These are phyloP conservation scores for Fusarium sp. DNA, from an alignment of 2,329 filamentous ascomycete species.

Conservation along the genomic window DNA sequence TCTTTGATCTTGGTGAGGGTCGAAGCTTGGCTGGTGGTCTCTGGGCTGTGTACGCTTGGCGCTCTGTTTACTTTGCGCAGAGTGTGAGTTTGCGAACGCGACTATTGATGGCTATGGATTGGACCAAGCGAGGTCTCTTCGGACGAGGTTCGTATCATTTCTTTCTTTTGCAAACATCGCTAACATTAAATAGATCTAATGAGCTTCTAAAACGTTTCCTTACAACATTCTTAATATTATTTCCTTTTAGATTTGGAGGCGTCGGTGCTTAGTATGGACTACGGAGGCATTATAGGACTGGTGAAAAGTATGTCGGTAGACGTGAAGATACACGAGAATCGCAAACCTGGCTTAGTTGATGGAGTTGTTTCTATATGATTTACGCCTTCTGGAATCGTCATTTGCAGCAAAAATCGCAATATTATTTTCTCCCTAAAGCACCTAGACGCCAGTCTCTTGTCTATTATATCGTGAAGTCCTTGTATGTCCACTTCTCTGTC, in stretches of 20 bases:
- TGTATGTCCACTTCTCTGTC: constrained; percentile 98
- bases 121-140: constrained; percentile 96
- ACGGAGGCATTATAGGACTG: constrained; percentile 7
- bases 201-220: constrained; percentile 59
- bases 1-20: constrained; percentile 89
- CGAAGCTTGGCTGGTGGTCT: constrained; percentile 85
- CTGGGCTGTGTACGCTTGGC: constrained; percentile 95
- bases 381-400: neutral
- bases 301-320: constrained; percentile 18
- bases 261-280: constrained; percentile 20
- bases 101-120: constrained; percentile 94
- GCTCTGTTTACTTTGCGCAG: constrained; percentile 96
- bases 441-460: constrained; percentile 25
- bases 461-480: constrained; percentile 76
- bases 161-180: neutral
- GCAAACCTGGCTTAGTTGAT: neutral
- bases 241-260: constrained; percentile 19
- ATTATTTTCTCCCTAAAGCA: constrained; percentile 43
- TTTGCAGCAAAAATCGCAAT: constrained; percentile 28
- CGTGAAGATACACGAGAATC: neutral
- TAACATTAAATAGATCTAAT: constrained; percentile 60
- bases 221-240: constrained; percentile 5
- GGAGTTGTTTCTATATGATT: constrained; percentile 1
- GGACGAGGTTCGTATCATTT: constrained; percentile 80
- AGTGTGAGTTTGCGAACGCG: constrained; percentile 94